Evolutionary conservation across 768 basidiomycete species (phyloP).

Genomic region (Lactarius indigo): DNA sequence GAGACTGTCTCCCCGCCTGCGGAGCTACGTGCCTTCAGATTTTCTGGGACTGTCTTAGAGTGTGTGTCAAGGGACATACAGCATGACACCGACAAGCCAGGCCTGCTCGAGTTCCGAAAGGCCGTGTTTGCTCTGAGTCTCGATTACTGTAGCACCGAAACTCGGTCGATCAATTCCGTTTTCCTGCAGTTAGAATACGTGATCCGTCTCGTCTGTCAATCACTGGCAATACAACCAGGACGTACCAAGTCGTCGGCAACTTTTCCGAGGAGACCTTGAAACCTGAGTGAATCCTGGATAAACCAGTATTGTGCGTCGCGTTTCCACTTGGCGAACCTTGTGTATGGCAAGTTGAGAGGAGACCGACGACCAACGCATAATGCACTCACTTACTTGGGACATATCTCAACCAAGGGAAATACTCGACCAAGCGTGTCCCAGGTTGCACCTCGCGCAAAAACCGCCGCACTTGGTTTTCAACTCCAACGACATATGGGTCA

Average conservation of each 20-base stretch:
- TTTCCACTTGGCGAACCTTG: constrained; percentile 19
- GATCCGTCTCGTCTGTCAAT: not conserved
- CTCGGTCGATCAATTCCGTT: constrained; percentile 8
- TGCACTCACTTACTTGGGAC: not conserved
- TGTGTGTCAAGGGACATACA: constrained; percentile 7
- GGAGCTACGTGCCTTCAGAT: not conserved
- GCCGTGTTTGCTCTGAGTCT: not conserved
- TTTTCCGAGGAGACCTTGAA: constrained; percentile 8
- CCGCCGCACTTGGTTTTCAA: not conserved
- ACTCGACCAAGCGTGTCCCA: no score
- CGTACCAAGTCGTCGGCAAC: constrained; percentile 9
- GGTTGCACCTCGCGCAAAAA: not conserved
- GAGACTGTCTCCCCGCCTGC: not conserved
- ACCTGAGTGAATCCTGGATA: constrained; percentile 8
- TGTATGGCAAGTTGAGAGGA: not conserved
- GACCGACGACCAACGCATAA: not conserved
- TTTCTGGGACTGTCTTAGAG: not conserved
- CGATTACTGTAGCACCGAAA: constrained; percentile 9
- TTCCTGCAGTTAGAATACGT: not conserved
- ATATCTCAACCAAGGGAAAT: not conserved
- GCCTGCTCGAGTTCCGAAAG: constrained; percentile 17
- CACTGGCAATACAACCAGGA: no score
- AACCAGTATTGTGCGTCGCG: constrained; percentile 14
- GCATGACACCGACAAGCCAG: constrained; percentile 22
- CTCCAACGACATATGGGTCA: not conserved